Conservation (phyloP, 306 rosid genomes). For the Fragaria iinumae region DNA sequence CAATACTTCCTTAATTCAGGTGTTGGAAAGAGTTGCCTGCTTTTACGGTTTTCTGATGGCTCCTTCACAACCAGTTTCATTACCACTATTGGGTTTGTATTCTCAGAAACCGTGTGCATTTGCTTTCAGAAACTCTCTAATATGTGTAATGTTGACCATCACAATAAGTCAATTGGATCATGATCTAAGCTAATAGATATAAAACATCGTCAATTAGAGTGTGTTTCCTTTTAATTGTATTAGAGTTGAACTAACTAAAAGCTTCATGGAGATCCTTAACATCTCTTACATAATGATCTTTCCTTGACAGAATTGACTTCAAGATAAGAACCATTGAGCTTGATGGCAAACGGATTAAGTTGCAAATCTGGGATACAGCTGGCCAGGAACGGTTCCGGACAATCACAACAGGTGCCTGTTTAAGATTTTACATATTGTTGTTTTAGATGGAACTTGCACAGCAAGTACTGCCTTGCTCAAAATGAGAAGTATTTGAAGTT, state of each 20-base stretch:
- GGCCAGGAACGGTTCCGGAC: constrained; percentile 89
- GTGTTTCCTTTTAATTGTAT: neutral
- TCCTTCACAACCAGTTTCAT: constrained; percentile 81
- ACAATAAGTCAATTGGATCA: constrained; percentile 1
- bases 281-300: constrained; percentile 19
- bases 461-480: neutral
- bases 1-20: constrained; percentile 39
- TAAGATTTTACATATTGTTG: constrained; percentile 10
- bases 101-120: constrained; percentile 12
- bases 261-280: constrained; percentile 14
- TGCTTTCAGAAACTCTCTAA: constrained; percentile 5
- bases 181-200: constrained; percentile 13
- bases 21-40: constrained; percentile 86
- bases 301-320: constrained; percentile 65
- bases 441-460: neutral
- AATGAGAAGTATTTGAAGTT: neutral
- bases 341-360: constrained; percentile 70
- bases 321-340: constrained; percentile 89
- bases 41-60: constrained; percentile 84
- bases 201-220: neutral
- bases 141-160: neutral
- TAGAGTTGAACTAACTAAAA: neutral
- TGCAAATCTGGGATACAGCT: constrained; percentile 92
- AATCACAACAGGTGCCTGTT: constrained; percentile 63
- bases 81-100: constrained; percentile 81